Base-by-base conservation (phyloP, 306 rosid genomes). In the Rosa multiflora region DNA sequence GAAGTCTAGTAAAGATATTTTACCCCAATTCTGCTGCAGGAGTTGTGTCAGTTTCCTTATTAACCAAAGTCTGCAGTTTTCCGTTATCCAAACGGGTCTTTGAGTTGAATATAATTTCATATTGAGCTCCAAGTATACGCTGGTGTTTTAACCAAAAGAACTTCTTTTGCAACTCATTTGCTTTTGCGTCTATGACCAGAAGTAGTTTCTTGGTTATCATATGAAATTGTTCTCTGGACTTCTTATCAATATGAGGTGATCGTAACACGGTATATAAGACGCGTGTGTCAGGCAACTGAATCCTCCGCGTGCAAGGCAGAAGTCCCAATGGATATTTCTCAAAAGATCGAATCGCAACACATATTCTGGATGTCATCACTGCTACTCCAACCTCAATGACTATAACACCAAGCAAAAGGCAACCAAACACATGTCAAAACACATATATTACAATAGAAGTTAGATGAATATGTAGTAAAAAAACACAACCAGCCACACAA, bases 81-180 rank as follows among this genome's bases (percentile, higher is more conserved):
- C 17, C 76, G 42, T 52, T 73, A 18, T 73, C 76, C 66, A 53
- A 52, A 52, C 76, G 47, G 23, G 76, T 73, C 29, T 73, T 51
- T 6, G 40, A 32, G 52, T 44, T n/a, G 39, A 73, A 73, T 51
- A 73, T 15, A 37, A 52, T 32, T 52, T 73, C 76, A 52, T 73
- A 73, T 6, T 73, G 76, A 52, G 76, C 64, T 49, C 76, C 76
- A 73, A 52, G 39, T 51, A 73, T 73, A 52, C 63, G 76, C 61
- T 29, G 75, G 18, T 58, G 58, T 23, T 70, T 70, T 13, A 70
- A 70, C 75, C 40, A 70, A 47, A 70, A 70, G 53, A 70, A 70
- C 40, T 46, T 70, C 21, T 70, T 70, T 6, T 44, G 75, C 75
- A 70, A 70, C 7, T 70, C 58, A 46, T 23, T 11, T 5, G 56